Base-by-base conservation (phyloP, 2,329 filamentous ascomycete species). In the Pyricularia grisea region DNA sequence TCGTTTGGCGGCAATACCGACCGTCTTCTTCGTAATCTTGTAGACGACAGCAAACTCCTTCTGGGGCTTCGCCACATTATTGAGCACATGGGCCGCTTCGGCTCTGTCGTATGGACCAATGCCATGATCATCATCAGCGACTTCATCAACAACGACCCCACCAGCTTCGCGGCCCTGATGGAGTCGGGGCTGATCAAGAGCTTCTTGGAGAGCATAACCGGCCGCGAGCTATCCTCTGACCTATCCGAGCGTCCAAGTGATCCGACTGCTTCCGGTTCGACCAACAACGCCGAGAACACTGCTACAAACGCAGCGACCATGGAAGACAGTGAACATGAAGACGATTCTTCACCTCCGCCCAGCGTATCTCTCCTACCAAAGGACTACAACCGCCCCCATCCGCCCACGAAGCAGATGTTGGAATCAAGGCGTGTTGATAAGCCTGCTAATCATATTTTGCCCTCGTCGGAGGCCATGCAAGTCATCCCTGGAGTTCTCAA, bases 71-170 rank as follows among this genome's bases (percentile, higher is more conserved):
- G 92, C 68, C 85, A 89, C 55, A 92, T 99, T 65, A 91, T 97
- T 72, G 88, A 90, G 72, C 91, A 97, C 74, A 90, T 92, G 55
- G 83, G 83, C 68, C 84, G 89, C 55, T 99, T 94, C 76, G 95
- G 95, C 14, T 95, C 94, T 2, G 90, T 95, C 70, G 93, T 98
- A 5, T 99, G 95, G 95, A 97, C 93, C 66, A 94, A 94, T 77
- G 91, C 93, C 7, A 92, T 97, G 71, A 94, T 90, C 68, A 94
- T 97, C 69, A 83, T 99, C 67, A 95, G 92, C 76, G 94, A 93
- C 74, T 99, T 99, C 78, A 97, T 99, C 74, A 96, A 99, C 79
- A 97, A 98, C 76, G 95, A 99, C 75, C 95, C 95, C 0, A 99
- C 95, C 0, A 99, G 95, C 78, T 99, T 97, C 77, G 91, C 93